These are phyloP conservation scores for Rhododendron kiyosumense DNA, from an alignment of 148 eudicot genomes.

Conservation along the genomic window DNA sequence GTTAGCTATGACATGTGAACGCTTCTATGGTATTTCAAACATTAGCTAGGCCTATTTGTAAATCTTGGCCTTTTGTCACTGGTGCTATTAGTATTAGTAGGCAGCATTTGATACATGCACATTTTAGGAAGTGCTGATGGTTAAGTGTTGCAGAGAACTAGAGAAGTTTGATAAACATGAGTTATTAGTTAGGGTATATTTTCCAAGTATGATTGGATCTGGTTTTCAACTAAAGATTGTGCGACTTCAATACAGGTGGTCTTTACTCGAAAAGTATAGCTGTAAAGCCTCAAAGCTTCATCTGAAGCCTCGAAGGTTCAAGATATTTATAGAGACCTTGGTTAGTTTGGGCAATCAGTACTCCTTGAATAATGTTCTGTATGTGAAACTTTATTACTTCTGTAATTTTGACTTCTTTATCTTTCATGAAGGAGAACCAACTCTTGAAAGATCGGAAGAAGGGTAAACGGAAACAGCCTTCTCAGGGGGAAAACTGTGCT, in stretches of 20 bases:
- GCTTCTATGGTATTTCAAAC: background rate
- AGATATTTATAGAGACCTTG: conserved; percentile 85
- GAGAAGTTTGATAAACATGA: background rate
- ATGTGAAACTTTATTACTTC: conserved; percentile 3
- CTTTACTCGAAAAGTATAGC: conserved; percentile 86
- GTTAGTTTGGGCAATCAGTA: conserved; percentile 42
- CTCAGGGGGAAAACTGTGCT: conserved; percentile 58
- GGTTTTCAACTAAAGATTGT: background rate
- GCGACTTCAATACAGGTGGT: conserved; percentile 66
- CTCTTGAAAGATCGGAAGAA: conserved; percentile 81
- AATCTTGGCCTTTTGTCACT: background rate
- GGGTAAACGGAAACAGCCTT: conserved; percentile 51
- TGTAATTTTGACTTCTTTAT: conserved; percentile 18
- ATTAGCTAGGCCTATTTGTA: background rate
- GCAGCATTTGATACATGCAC: background rate
- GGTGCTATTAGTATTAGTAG: background rate
- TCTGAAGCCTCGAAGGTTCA: conserved; percentile 93
- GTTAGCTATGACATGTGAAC: background rate
- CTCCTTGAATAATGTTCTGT: background rate
- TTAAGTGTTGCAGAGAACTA: background rate
- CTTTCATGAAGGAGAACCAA: conserved; percentile 74
- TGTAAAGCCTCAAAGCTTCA: conserved; percentile 99
- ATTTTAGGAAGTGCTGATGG: background rate
- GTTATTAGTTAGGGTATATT: background rate
- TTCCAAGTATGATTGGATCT: background rate